Conservation (phyloP, 768 basidiomycete species). For the Gloeopeniophorella convolvens region DNA sequence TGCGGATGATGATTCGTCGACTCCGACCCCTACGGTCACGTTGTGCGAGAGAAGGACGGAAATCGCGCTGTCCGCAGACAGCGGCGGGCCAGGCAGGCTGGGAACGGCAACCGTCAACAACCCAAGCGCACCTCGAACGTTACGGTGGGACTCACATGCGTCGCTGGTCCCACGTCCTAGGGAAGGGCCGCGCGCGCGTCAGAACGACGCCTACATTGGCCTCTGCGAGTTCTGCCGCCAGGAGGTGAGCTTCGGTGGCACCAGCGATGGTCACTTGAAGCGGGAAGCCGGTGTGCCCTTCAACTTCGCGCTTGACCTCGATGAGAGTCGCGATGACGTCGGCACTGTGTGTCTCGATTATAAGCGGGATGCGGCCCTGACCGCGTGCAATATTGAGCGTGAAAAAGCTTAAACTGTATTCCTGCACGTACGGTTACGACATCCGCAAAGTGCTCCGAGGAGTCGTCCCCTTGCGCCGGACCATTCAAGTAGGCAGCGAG, state of each 20-base stretch:
- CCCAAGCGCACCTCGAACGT: background rate
- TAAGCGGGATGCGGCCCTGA: constrained; percentile 66
- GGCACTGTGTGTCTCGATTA: constrained; percentile 68
- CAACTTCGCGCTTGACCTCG: constrained; percentile 58
- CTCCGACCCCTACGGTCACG: constrained; percentile 58
- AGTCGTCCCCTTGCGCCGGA: constrained; percentile 26
- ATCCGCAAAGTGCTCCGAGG: constrained; percentile 31
- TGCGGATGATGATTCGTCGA: constrained; percentile 27
- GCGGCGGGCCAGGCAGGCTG: constrained; percentile 64
- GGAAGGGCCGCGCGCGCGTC: constrained; percentile 31
- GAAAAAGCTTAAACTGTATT: background rate
- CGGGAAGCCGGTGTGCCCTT: constrained; percentile 34
- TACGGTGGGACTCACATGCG: constrained; percentile 23
- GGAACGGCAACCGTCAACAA: background rate
- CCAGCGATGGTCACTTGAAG: constrained; percentile 59
- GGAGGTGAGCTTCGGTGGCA: constrained; percentile 61
- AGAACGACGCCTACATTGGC: constrained; percentile 33
- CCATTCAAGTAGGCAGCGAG: constrained; percentile 35
- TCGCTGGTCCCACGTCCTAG: constrained; percentile 31
- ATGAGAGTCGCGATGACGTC: constrained; percentile 79
- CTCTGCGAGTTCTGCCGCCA: constrained; percentile 57
- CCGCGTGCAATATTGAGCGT: background rate
- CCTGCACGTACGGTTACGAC: constrained; percentile 30
- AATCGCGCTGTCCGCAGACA: constrained; percentile 48
- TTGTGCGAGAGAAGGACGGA: constrained; percentile 47